A percentile compares a stretch with the other conserved stretches of the same genome.
These are phyloP conservation scores for Naganishia cerealis DNA, from an alignment of 1,284 basidiomycete genomes.

Conservation along the genomic window DNA sequence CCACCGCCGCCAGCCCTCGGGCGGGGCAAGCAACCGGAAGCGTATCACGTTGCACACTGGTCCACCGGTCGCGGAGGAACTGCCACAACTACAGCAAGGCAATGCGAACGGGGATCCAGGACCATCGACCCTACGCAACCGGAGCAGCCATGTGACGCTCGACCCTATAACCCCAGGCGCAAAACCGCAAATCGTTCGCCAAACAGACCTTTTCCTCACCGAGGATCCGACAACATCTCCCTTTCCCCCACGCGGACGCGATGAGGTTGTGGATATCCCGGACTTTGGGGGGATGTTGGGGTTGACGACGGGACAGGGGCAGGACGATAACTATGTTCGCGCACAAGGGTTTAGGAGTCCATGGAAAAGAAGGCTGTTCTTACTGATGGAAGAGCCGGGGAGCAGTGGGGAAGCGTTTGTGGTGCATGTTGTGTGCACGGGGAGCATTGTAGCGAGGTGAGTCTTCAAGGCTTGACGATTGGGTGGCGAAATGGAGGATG, in stretches of 20 bases:
- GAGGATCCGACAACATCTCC: constrained; percentile 22
- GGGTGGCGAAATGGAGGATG: too few species aligned
- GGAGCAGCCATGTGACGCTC: constrained; percentile 6
- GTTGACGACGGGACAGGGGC: constrained; percentile 43
- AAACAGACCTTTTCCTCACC: constrained; percentile 29
- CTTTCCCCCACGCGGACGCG: neutral
- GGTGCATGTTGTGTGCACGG: constrained; percentile 51
- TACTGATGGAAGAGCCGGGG: constrained; percentile 54
- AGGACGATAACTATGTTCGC: constrained; percentile 52
- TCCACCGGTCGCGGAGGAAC: neutral
- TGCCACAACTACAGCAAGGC: neutral
- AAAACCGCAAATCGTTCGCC: constrained; percentile 16
- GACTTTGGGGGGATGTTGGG: constrained; percentile 52
- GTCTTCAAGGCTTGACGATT: constrained; percentile 9
- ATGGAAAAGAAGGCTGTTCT: constrained; percentile 53
- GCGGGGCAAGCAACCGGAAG: constrained; percentile 12
- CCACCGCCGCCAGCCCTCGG: neutral
- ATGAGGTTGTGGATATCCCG: constrained; percentile 50
- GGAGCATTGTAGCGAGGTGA: constrained; percentile 53
- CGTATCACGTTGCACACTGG: constrained; percentile 19
- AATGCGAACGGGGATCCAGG: constrained; percentile 6
- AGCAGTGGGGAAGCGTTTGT: constrained; percentile 52
- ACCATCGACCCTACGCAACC: constrained; percentile 10
- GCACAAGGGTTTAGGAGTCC: constrained; percentile 46
- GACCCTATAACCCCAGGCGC: constrained; percentile 8